phyloP scores from a whole-genome alignment of 495 filamentous ascomycete species.

The Penicillium coffeae region DNA sequence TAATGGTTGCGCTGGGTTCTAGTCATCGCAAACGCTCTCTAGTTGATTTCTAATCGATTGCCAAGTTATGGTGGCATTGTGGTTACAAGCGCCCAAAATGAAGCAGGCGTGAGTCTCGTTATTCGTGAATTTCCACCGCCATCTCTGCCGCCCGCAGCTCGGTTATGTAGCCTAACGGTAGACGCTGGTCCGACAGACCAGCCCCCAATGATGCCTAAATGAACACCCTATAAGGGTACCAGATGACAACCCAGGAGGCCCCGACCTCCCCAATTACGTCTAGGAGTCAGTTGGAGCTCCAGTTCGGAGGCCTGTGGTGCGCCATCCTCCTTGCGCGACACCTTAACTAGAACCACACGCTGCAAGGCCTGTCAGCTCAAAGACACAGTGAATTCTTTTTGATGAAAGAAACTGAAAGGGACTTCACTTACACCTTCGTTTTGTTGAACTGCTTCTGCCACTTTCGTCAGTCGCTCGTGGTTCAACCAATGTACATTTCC shows the following conservation, averaged over 20 bases:
- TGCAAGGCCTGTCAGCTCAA: conserved; percentile 15
- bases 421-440: conserved; percentile 77
- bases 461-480: conserved; percentile 77
- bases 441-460: conserved; percentile 77
- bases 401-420: not conserved
- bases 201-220: not conserved
- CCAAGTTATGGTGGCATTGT: not conserved
- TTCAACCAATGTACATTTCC: conserved; percentile 77
- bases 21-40: too few species aligned
- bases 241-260: conserved; percentile 88
- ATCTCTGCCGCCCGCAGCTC: not conserved
- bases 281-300: conserved; percentile 66
- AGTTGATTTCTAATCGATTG: not conserved
- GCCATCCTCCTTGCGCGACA: conserved; percentile 51
- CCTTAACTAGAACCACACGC: conserved; percentile 67
- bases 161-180: not conserved
- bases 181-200: not conserved
- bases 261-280: conserved; percentile 80
- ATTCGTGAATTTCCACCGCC: not conserved
- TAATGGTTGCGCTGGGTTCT: too few species aligned
- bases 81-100: not conserved
- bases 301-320: conserved; percentile 48
- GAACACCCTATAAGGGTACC: conserved; percentile 55
- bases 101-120: not conserved
- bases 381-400: not conserved